Percentiles rank a stretch among this genome's conserved stretches.
Evolutionary conservation across 352 stramenopile species (phyloP).

Genomic region (Peronospora farinosa): DNA sequence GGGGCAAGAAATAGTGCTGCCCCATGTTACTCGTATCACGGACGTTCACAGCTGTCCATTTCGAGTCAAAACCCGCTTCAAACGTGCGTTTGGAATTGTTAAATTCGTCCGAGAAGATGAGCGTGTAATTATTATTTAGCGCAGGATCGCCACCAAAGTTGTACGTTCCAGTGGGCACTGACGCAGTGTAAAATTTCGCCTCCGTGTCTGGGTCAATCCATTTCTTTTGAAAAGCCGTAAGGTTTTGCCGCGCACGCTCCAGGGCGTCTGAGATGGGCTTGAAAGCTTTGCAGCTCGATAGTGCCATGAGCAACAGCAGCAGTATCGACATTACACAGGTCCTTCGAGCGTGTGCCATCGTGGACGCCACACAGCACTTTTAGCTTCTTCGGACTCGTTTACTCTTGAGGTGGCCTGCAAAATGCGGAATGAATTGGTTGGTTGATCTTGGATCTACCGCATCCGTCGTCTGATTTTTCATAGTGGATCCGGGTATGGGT

Average conservation of each 20-base stretch:
- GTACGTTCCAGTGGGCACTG: constrained; percentile 42
- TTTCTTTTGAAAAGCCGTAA: constrained; percentile 31
- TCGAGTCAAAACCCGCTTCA: constrained; percentile 89
- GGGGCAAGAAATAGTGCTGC: constrained; percentile 94
- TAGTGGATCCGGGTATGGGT: constrained; percentile 10
- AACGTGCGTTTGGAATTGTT: constrained; percentile 91
- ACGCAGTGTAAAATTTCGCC: constrained; percentile 33
- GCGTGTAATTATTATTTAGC: constrained; percentile 46
- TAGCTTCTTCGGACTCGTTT: constrained; percentile 9
- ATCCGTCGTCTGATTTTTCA: constrained; percentile 16
- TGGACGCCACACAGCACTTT: background rate
- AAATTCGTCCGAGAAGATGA: constrained; percentile 97
- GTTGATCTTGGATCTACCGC: constrained; percentile 35
- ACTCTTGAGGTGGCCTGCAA: constrained; percentile 12
- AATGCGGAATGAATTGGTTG: constrained; percentile 35
- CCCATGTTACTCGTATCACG: constrained; percentile 92
- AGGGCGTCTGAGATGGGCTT: constrained; percentile 23
- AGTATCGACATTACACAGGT: constrained; percentile 3
- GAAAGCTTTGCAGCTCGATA: constrained; percentile 16
- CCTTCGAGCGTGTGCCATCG: background rate
- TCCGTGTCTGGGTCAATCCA: constrained; percentile 84
- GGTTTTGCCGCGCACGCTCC: constrained; percentile 31
- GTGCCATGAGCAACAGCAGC: constrained; percentile 18
- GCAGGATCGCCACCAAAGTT: constrained; percentile 30
- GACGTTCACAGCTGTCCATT: constrained; percentile 95